Base-by-base conservation (phyloP, 306 rosid genomes). In the Vicia faba region DNA sequence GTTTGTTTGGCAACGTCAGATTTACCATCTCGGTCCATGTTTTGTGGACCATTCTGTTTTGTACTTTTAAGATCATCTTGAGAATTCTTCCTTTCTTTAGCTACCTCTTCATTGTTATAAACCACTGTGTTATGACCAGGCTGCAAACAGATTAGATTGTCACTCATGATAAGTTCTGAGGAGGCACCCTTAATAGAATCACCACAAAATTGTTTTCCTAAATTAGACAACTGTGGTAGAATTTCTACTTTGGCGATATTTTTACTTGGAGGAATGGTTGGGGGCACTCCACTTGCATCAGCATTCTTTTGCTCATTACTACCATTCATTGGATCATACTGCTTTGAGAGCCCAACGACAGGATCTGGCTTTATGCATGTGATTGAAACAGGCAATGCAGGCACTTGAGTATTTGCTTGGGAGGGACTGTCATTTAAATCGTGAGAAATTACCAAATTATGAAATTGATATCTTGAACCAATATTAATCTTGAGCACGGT, bases 21-120 rank as follows among this genome's bases (percentile, higher is more conserved):
- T n/a, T n/a, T n/a, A n/a, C n/a, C n/a, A n/a, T n/a, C n/a, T n/a
- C n/a, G n/a, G n/a, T n/a, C n/a, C n/a, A n/a, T n/a, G n/a, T n/a
- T n/a, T n/a, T n/a, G n/a, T 8, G 75, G 79, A 69, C 70, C 87
- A 54, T 66, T 80, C 35, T 84, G 87, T 86, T 86, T 81, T 33
- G 86, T 60, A 60, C 15, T 84, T 78, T 84, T 91, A 81, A 79
- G 82, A 68, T 66, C 88, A 73, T 80, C 99, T 82, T 12, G 71
- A 69, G 72, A 61, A 53, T 59, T 72, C 70, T 11, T 41, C 62
- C 70, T 83, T 67, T 75, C 84, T 51, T 61, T 81, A 11, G 68
- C 70, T 65, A 57, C 75, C 63, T 38, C 75, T 68, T 72, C 84
- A 77, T 56, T 78, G 53, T 70, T 85, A 64, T 18, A 59, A 75